These are phyloP conservation scores for Priceomyces castillae DNA, from an alignment of 805 yeast genomes.

Conservation along the genomic window DNA sequence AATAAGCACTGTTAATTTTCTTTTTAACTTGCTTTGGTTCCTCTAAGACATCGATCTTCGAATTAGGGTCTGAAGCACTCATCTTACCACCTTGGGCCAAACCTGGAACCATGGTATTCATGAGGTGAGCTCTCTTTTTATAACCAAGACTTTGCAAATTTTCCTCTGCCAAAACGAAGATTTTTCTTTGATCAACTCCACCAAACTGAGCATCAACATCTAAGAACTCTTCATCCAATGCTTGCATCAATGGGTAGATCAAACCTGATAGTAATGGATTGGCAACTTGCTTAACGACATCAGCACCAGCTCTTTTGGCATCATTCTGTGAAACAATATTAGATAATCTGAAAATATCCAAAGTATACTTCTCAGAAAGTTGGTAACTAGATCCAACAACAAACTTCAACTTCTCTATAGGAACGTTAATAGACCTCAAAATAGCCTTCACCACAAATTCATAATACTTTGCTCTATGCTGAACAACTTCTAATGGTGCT, in stretches of 20 bases:
- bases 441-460: constrained; percentile 81
- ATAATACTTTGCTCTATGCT: constrained; percentile 86
- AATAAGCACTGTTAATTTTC: constrained; percentile 88
- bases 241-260: constrained; percentile 98
- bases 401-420: constrained; percentile 82
- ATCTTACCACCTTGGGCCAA: constrained; percentile 95
- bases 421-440: constrained; percentile 81
- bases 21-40: constrained; percentile 84
- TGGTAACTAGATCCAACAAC: constrained; percentile 92
- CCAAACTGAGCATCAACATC: constrained; percentile 94
- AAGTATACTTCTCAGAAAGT: constrained; percentile 67
- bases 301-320: constrained; percentile 99
- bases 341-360: constrained; percentile 85
- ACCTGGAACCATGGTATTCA: constrained; percentile 99
- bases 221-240: constrained; percentile 89
- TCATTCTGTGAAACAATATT: constrained; percentile 90
- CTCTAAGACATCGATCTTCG: constrained; percentile 90
- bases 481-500: constrained; percentile 91
- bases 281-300: constrained; percentile 95
- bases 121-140: constrained; percentile 95
- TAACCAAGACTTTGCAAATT: constrained; percentile 82
- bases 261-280: constrained; percentile 92
- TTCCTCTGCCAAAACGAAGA: constrained; percentile 95
- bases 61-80: constrained; percentile 99
- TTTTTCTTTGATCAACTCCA: constrained; percentile 98